These are phyloP conservation scores for Schizophyllum commune DNA, from an alignment of 1,284 basidiomycete genomes.

Conservation along the genomic window DNA sequence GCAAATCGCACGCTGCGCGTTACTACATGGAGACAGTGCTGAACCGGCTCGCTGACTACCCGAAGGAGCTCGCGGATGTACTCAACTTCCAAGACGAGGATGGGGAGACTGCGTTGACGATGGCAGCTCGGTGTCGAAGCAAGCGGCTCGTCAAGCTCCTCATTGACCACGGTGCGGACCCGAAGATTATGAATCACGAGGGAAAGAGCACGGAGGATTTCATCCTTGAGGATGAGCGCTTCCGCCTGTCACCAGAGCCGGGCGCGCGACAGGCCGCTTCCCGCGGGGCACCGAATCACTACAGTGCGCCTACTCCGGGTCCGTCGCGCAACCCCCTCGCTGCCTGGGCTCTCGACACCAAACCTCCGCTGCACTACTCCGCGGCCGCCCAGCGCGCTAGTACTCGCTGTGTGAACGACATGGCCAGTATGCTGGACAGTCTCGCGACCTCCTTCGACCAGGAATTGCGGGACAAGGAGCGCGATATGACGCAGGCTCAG, in stretches of 20 bases:
- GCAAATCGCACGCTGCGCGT: constrained; percentile 94
- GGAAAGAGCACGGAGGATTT: constrained; percentile 99
- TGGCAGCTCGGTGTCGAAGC: constrained; percentile 93
- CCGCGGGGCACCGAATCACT: constrained; percentile 9
- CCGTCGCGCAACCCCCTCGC: constrained; percentile 32
- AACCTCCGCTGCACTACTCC: constrained; percentile 78
- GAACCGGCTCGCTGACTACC: constrained; percentile 86
- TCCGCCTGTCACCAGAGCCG: constrained; percentile 83
- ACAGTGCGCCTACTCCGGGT: constrained; percentile 30
- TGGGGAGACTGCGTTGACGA: constrained; percentile 94
- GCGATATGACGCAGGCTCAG: constrained; percentile 88
- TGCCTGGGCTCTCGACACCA: constrained; percentile 44
- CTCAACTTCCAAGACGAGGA: constrained; percentile 99
- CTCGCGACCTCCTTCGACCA: constrained; percentile 92
- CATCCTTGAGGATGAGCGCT: constrained; percentile 97
- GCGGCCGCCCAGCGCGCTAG: constrained; percentile 84
- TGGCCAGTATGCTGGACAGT: constrained; percentile 82
- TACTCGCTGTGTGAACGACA: constrained; percentile 78
- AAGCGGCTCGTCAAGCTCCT: constrained; percentile 96
- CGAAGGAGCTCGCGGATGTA: constrained; percentile 94
- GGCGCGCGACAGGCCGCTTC: constrained; percentile 17
- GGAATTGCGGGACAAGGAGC: constrained; percentile 88
- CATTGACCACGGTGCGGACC: constrained; percentile 95
- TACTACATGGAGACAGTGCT: constrained; percentile 99
- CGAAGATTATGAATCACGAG: constrained; percentile 92